These are phyloP conservation scores for Penicillium coprophilum DNA, from an alignment of 495 filamentous ascomycete species.

Conservation along the genomic window DNA sequence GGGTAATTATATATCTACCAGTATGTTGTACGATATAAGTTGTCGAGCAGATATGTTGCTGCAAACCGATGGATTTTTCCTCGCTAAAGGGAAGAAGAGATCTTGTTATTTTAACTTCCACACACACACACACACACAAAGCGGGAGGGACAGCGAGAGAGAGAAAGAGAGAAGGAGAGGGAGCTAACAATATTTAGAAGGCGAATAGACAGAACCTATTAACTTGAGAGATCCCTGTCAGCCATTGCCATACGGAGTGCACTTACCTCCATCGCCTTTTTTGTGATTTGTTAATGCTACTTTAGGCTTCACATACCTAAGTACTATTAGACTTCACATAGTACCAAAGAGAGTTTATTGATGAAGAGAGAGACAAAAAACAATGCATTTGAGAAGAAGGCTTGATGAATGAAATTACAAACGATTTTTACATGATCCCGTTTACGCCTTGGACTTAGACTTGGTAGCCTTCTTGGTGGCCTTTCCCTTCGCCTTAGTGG, in stretches of 20 bases:
- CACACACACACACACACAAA: neutral
- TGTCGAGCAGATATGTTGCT: neutral
- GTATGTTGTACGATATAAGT: no score
- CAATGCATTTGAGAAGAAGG: slow-evolving; percentile 21
- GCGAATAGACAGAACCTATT: neutral
- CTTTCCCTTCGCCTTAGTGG: slow-evolving; percentile 30
- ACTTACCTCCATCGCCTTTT: neutral
- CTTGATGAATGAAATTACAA: slow-evolving; percentile 17
- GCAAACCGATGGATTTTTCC: neutral
- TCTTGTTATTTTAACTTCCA: no score
- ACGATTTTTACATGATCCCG: slow-evolving; percentile 26
- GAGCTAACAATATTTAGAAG: neutral
- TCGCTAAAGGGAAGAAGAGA: neutral
- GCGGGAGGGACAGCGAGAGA: neutral
- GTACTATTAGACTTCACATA: neutral
- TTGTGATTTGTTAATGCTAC: neutral
- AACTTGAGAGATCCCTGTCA: neutral
- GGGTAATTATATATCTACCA: neutral
- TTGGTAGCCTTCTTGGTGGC: slow-evolving; percentile 38
- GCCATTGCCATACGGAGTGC: neutral
- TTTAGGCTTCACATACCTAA: neutral
- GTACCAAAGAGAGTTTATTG: neutral
- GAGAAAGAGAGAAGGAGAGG: no score
- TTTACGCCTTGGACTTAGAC: slow-evolving; percentile 39
- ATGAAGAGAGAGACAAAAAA: neutral